phyloP scores from a whole-genome alignment of 345 rosid genomes.

The Lepidium didymum region DNA sequence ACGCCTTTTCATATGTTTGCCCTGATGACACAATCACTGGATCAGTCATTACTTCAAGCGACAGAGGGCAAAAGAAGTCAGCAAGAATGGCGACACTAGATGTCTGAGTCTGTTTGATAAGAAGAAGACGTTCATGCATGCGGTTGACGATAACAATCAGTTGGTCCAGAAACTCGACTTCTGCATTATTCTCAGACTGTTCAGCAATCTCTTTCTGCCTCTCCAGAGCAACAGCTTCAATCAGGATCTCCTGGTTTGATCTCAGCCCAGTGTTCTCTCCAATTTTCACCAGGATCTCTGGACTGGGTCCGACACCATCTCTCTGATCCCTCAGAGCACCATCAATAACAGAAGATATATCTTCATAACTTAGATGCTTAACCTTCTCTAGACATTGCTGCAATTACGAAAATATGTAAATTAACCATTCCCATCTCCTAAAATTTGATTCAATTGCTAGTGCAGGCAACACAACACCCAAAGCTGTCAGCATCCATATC shows the following conservation, averaged over 20 bases:
- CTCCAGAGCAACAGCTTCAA: constrained; percentile 93
- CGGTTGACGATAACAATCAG: constrained; percentile 54
- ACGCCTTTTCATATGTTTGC: constrained; percentile 87
- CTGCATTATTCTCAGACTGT: constrained; percentile 69
- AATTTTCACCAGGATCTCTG: constrained; percentile 62
- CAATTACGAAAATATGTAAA: constrained; percentile 34
- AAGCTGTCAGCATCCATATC: neutral
- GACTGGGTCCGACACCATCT: constrained; percentile 50
- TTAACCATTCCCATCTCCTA: neutral
- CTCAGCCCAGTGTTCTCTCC: constrained; percentile 65
- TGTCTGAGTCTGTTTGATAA: constrained; percentile 68
- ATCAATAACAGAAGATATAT: constrained; percentile 50
- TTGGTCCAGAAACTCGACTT: constrained; percentile 70
- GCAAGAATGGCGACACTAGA: constrained; percentile 76
- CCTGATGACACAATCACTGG: constrained; percentile 96
- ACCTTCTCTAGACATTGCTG: constrained; percentile 68
- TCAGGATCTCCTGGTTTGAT: constrained; percentile 85
- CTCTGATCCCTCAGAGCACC: constrained; percentile 56
- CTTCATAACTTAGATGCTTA: constrained; percentile 49
- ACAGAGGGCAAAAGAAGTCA: constrained; percentile 96
- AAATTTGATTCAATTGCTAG: constrained; percentile 1
- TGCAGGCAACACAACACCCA: neutral
- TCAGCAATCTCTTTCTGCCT: constrained; percentile 91
- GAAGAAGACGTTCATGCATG: constrained; percentile 73
- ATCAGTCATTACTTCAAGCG: constrained; percentile 95